Evolutionary conservation across 73 alveolate species (phyloP).

Genomic region (Uronychia binucleata): DNA sequence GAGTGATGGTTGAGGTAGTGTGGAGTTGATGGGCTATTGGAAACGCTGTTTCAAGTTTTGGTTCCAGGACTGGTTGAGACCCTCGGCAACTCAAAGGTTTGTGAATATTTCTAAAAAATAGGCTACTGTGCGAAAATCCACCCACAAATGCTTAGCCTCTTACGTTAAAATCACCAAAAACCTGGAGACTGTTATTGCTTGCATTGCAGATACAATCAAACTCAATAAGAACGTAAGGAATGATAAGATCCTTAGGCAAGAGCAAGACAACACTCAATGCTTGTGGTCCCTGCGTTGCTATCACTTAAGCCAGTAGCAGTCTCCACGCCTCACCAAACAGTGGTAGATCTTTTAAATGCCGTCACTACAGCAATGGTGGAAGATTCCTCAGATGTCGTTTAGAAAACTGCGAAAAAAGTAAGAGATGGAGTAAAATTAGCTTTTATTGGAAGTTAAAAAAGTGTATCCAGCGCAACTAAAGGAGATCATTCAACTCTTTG

Average conservation of each 20-base stretch:
- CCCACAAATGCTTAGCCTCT: slow-evolving; percentile 69
- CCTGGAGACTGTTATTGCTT: slow-evolving; percentile 46
- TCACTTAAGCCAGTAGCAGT: slow-evolving; percentile 42
- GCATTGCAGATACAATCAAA: not conserved
- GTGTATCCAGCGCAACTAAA: slow-evolving; percentile 44
- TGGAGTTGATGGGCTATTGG: too few relatives aligned
- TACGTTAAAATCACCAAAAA: slow-evolving; percentile 59
- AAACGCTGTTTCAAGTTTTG: slow-evolving; percentile 36
- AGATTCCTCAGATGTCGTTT: slow-evolving; percentile 57
- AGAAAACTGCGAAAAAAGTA: slow-evolving; percentile 48
- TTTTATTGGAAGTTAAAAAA: slow-evolving; percentile 44
- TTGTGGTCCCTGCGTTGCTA: slow-evolving; percentile 65
- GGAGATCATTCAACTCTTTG: not conserved
- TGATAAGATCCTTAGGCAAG: slow-evolving; percentile 33
- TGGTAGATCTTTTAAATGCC: slow-evolving; percentile 21
- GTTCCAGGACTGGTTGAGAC: slow-evolving; percentile 54
- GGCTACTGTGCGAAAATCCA: slow-evolving; percentile 57
- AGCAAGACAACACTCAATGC: slow-evolving; percentile 70
- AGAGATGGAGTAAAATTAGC: slow-evolving; percentile 3
- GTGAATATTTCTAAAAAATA: not conserved
- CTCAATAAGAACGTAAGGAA: slow-evolving; percentile 12
- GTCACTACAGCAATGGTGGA: slow-evolving; percentile 35
- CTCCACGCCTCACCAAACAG: slow-evolving; percentile 6
- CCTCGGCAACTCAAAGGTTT: slow-evolving; percentile 63
- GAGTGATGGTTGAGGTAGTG: too few relatives aligned